Conservation (phyloP, 139 green algal genomes). For the Chlamydomonas incerta region DNA sequence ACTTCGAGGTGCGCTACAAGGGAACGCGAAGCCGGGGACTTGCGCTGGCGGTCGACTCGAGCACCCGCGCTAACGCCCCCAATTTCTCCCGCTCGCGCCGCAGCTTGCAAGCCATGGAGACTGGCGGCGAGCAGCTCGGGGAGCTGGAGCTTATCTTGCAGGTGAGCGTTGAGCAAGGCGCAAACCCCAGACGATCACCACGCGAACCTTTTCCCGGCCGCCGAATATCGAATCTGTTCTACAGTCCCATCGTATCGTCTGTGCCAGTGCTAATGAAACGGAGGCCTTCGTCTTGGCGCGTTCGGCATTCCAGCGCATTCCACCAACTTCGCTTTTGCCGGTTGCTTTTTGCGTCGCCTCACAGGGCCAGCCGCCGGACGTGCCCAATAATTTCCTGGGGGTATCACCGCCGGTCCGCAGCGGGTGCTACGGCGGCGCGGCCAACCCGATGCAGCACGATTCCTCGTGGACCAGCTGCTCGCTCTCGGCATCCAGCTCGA, state of each 20-base stretch:
- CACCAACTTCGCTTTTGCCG: background rate
- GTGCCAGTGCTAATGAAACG: background rate
- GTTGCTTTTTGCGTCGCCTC: background rate
- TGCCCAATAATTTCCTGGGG: slow-evolving; percentile 35
- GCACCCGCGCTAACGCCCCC: background rate
- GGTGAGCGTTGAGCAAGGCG: background rate
- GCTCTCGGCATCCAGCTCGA: slow-evolving; percentile 46
- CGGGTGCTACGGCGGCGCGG: slow-evolving; percentile 49
- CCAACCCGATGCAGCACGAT: slow-evolving; percentile 50
- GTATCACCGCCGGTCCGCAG: slow-evolving; percentile 52
- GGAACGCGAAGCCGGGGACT: background rate
- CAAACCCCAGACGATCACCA: background rate
- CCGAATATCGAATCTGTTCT: background rate
- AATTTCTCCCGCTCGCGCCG: background rate
- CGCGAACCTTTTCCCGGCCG: background rate
- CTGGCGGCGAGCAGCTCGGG: background rate
- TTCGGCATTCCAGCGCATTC: too few relatives aligned
- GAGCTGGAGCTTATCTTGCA: slow-evolving; percentile 36
- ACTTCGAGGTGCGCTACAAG: background rate
- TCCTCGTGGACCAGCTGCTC: slow-evolving; percentile 29
- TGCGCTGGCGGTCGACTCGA: background rate
- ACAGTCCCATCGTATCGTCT: background rate
- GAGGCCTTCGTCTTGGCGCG: background rate
- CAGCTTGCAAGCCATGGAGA: slow-evolving; percentile 38
- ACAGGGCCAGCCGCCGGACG: slow-evolving; percentile 17